These are phyloP conservation scores for Vishniacozyma victoriae DNA, from an alignment of 768 basidiomycete genomes.

Conservation along the genomic window DNA sequence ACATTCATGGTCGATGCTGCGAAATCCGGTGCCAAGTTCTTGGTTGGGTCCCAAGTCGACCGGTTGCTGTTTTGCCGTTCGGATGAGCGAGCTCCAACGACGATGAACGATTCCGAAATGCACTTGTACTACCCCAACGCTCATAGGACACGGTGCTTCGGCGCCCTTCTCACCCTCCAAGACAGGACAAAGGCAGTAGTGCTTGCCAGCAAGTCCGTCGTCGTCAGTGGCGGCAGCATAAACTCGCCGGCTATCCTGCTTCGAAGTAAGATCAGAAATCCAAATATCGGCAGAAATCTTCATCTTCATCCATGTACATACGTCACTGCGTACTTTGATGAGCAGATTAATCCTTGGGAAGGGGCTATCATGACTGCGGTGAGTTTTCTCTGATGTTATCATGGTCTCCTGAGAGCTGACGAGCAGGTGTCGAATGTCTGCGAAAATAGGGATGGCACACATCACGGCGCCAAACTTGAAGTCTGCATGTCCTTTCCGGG, in stretches of 20 bases:
- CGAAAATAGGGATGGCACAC: conserved; percentile 25
- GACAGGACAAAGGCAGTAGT: conserved; percentile 10
- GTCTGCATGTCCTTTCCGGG: conserved; percentile 16
- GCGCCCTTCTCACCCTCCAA: conserved; percentile 12
- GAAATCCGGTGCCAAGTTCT: conserved; percentile 16
- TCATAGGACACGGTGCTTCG: conserved; percentile 14
- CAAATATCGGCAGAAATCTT: conserved; percentile 37
- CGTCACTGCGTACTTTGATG: conserved; percentile 27
- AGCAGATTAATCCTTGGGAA: conserved; percentile 35
- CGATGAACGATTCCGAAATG: neutral
- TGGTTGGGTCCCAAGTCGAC: conserved; percentile 14
- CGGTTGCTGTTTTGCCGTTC: conserved; percentile 16
- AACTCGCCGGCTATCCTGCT: conserved; percentile 36
- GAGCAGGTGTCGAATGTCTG: conserved; percentile 16
- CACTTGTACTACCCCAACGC: neutral
- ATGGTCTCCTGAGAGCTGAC: neutral
- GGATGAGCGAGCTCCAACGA: neutral
- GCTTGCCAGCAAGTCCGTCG: conserved; percentile 15
- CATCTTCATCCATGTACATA: conserved; percentile 31
- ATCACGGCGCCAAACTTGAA: conserved; percentile 40
- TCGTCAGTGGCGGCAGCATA: conserved; percentile 32
- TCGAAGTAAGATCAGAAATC: conserved; percentile 32
- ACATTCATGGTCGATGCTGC: conserved; percentile 23
- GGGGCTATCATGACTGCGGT: conserved; percentile 41
- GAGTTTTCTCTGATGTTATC: neutral